A percentile compares a stretch with the other conserved stretches of the same genome.
phyloP scores from a whole-genome alignment of 495 filamentous ascomycete species.

The Lentithecium fluviatile region DNA sequence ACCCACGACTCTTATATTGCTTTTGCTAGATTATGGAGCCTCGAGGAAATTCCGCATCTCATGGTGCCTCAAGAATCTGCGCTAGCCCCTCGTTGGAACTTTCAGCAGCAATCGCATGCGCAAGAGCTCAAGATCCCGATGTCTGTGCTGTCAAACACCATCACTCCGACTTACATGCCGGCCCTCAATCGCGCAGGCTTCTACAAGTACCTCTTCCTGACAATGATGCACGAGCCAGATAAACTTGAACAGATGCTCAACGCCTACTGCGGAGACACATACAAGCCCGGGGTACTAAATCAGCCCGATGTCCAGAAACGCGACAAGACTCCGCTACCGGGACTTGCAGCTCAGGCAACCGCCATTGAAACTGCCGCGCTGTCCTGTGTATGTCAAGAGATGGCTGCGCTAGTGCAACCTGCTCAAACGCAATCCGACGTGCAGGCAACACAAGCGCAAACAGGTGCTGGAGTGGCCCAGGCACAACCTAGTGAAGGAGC shows the following conservation, averaged over 20 bases:
- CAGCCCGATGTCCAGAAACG: slow-evolving; percentile 21
- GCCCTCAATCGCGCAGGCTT: slow-evolving; percentile 34
- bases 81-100: slow-evolving; percentile 26
- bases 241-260: slow-evolving; percentile 20
- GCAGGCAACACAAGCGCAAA: not conserved
- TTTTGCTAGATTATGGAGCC: slow-evolving; percentile 22
- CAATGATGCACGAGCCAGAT: slow-evolving; percentile 18
- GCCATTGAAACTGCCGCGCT: slow-evolving; percentile 6
- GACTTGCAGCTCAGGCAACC: slow-evolving; percentile 2
- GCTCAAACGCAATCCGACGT: not conserved
- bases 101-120: slow-evolving; percentile 7
- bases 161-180: slow-evolving; percentile 26
- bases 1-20: slow-evolving; percentile 20
- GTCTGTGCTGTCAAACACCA: not conserved
- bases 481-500: not conserved
- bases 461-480: not conserved
- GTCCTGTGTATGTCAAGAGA: slow-evolving; percentile 24
- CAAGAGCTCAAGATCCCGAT: slow-evolving; percentile 9
- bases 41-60: slow-evolving; percentile 32
- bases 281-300: slow-evolving; percentile 17
- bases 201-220: slow-evolving; percentile 34
- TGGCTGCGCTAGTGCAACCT: slow-evolving; percentile 7
- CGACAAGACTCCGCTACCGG: slow-evolving; percentile 14
- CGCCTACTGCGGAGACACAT: slow-evolving; percentile 22
- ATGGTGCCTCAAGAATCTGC: slow-evolving; percentile 22